Conservation (phyloP, 2,329 filamentous ascomycete genomes). For the Aspergillus sclerotialis region DNA sequence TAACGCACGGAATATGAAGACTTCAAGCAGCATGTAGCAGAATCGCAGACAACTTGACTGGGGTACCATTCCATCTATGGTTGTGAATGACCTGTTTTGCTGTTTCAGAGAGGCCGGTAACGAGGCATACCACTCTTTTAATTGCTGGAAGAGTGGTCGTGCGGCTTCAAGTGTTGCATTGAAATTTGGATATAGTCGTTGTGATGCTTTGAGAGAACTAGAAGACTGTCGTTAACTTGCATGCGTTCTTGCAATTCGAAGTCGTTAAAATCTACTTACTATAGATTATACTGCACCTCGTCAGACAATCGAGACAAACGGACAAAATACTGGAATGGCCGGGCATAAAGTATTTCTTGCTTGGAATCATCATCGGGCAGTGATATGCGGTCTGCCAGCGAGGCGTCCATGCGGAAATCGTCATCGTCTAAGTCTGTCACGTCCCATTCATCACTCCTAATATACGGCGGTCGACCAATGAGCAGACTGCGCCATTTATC, state of each 20-base stretch:
- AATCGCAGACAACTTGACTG: constrained; percentile 14
- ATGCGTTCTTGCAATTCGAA: no score
- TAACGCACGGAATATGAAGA: constrained; percentile 20
- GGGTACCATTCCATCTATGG: constrained; percentile 4
- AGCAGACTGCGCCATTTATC: constrained; percentile 27
- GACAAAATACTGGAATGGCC: constrained; percentile 13
- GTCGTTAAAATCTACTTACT: constrained; percentile 12
- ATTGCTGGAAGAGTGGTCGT: constrained; percentile 10
- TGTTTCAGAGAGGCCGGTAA: constrained; percentile 12
- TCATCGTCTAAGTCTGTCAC: constrained; percentile 14
- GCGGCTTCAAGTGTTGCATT: constrained; percentile 12
- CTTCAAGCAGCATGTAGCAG: constrained; percentile 16
- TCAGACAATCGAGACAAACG: constrained; percentile 15
- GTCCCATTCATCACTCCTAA: constrained; percentile 24
- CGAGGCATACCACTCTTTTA: constrained; percentile 17
- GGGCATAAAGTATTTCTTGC: no score
- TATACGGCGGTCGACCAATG: constrained; percentile 22
- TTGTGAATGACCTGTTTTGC: constrained; percentile 5
- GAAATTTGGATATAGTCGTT: constrained; percentile 16
- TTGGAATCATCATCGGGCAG: neutral
- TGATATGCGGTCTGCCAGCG: neutral
- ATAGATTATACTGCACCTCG: constrained; percentile 15
- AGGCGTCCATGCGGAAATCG: constrained; percentile 14
- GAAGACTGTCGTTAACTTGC: neutral
- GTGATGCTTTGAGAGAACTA: constrained; percentile 16